phyloP scores from a whole-genome alignment of 306 rosid species.

The Malus sieversii region DNA sequence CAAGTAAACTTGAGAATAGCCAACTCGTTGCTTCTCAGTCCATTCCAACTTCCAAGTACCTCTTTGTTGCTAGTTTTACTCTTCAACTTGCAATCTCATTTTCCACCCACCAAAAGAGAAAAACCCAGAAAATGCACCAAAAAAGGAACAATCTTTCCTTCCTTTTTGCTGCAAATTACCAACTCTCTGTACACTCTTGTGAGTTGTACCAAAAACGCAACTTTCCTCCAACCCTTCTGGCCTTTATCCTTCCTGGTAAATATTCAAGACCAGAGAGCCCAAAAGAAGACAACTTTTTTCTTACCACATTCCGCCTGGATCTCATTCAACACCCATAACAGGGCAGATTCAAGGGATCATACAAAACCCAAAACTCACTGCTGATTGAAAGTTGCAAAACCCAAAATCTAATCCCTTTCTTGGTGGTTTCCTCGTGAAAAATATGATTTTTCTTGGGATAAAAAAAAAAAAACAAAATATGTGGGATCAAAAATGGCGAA shows the following conservation, averaged over 20 bases:
- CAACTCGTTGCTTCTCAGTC: constrained; percentile 1
- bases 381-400: no score
- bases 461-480: no score
- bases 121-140: neutral
- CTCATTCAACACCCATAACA: neutral
- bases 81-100: neutral
- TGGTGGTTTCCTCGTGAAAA: no score
- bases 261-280: neutral
- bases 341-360: neutral
- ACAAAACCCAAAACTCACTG: neutral
- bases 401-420: no score
- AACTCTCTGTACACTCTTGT: neutral
- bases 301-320: constrained; percentile 5
- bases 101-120: neutral
- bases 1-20: neutral
- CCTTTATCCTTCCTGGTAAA: neutral
- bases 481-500: no score
- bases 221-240: neutral
- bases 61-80: neutral
- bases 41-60: neutral
- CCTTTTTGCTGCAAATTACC: neutral
- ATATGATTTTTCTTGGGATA: no score
- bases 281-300: neutral
- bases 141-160: neutral
- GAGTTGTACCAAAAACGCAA: neutral